Evolutionary conservation across 371 early-diverging fungal genomes (phyloP), one percentile per base, ranked within the genome.

Genomic region (Mortierella sp.): DNA sequence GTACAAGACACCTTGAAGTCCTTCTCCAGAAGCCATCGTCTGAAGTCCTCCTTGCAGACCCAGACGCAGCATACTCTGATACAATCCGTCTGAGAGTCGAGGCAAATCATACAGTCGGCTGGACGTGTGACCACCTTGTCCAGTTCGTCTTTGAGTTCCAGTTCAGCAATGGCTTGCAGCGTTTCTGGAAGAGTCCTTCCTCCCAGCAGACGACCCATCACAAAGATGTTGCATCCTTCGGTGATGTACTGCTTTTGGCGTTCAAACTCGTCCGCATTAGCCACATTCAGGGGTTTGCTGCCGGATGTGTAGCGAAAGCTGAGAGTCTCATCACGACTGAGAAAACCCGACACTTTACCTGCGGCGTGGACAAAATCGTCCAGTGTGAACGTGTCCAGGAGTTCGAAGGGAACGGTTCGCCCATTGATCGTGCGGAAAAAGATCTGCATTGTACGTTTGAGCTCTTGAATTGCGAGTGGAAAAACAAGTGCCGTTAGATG

Each of bases 121-220:
- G 74, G 31, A 9, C 21, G 8, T 43, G 74, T 59, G 34, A 21
- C 46, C 51, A 74, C 74, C 31, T 74, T 73, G 11, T 16, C 50
- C 19, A 81, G 44, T 53, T 81, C 81, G 1, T 40, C 71, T 44
- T 61, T 31, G n/a, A 81, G 77, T 19, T 71, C 44, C 61, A 51
- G 77, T 71, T 81, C 73, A 31, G 37, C 81, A 26, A 81, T 81
- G 14, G 9, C 28, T 44, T 81, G 73, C 16, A 81, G 77, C 14
- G 81, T 61, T 5, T 73, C 77, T 13, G 54, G 48, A 53, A 75
- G n/a, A 55, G 40, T 19, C 54, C 24, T 43, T 51, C 77, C 81
- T 5, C 81, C 81, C 5, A 81, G 70, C 43, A 81, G 46, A 8
- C 81, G 81, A 73, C 69, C 77, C 57, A 81, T 9, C 46, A 71